phyloP scores from a whole-genome alignment of 192 early-diverging fungal genomes.

The Spizellomyces punctatus region DNA sequence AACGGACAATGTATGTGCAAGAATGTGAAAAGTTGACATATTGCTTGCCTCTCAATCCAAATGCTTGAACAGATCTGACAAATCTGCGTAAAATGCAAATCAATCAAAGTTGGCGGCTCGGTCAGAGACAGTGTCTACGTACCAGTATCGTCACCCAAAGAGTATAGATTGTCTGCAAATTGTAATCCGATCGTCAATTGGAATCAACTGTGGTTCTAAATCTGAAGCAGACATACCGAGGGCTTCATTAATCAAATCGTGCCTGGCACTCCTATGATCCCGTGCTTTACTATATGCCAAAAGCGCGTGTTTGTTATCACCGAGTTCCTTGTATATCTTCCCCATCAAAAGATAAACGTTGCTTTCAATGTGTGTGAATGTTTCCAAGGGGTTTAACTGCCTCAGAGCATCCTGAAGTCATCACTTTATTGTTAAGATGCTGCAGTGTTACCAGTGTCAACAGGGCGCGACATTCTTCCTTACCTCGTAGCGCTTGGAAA shows the following conservation, averaged over 20 bases:
- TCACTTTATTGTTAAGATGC: not conserved
- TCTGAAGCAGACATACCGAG: not conserved
- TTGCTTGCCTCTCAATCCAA: not conserved
- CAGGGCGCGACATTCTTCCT: not conserved
- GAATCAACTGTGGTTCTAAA: not conserved
- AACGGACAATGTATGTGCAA: not conserved
- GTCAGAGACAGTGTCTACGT: not conserved
- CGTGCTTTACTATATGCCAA: slow-evolving; percentile 65
- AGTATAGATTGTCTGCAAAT: not conserved
- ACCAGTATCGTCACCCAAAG: not conserved
- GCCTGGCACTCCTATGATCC: slow-evolving; percentile 40
- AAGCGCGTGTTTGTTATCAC: slow-evolving; percentile 54
- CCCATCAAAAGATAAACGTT: slow-evolving; percentile 69
- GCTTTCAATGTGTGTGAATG: slow-evolving; percentile 63
- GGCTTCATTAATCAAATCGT: slow-evolving; percentile 26
- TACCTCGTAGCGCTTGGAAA: slow-evolving; percentile 55
- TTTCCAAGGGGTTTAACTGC: slow-evolving; percentile 57
- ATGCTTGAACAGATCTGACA: not conserved
- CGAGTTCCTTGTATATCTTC: slow-evolving; percentile 54
- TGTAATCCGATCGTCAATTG: not conserved
- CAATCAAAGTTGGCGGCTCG: too few relatives aligned
- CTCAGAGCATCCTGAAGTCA: slow-evolving; percentile 57
- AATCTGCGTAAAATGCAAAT: not conserved
- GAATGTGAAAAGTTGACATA: not conserved
- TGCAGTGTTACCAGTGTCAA: not conserved